Evolutionary conservation across 257 asterid genomes (phyloP).

Genomic region (Primulina tabacum): DNA sequence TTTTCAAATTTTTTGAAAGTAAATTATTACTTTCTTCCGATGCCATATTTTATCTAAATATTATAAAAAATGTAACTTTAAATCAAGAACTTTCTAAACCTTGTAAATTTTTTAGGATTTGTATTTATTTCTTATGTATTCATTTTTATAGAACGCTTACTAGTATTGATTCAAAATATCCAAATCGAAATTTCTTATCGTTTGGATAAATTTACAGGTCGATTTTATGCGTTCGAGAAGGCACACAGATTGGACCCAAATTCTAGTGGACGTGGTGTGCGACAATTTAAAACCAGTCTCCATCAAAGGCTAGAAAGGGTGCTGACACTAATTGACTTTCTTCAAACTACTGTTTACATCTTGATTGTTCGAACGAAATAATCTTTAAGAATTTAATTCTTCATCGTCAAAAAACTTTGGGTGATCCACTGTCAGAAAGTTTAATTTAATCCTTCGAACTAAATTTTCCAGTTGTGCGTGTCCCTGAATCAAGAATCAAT

Average conservation of each 20-base stretch:
- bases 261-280: constrained; percentile 97
- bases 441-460: no score
- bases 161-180: no score
- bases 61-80: no score
- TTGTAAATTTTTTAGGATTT: no score
- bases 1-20: no score
- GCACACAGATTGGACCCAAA: constrained; percentile 86
- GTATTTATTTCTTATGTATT: no score
- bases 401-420: neutral
- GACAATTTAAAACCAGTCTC: constrained; percentile 92
- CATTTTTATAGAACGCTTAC: no score
- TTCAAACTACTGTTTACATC: neutral
- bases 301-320: constrained; percentile 88
- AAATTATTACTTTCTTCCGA: no score
- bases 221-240: constrained; percentile 97
- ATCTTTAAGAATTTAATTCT: neutral
- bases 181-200: neutral
- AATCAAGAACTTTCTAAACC: no score
- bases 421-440: neutral
- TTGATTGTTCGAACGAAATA: neutral
- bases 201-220: constrained; percentile 43
- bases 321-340: constrained; percentile 4
- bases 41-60: no score
- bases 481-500: neutral
- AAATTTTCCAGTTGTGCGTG: neutral